Conservation (phyloP, 208 protist genomes). For the Leptomonas seymouri region DNA sequence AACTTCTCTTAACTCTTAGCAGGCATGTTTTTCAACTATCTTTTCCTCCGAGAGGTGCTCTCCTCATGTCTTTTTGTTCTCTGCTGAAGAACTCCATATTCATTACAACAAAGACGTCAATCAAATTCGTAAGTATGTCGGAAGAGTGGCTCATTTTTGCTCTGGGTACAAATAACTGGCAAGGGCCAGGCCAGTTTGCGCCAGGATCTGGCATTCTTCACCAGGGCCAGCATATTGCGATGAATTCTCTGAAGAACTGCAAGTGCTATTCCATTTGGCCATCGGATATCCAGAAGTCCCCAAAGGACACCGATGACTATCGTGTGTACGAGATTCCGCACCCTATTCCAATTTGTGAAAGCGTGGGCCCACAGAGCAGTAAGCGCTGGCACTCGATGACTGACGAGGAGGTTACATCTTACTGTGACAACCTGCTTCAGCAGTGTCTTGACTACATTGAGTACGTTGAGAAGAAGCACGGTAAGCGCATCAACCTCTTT, state of each 20-base stretch:
- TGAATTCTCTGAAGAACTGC: conserved; percentile 53
- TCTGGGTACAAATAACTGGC: conserved; percentile 84
- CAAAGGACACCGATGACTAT: conserved; percentile 62
- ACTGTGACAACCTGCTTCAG: conserved; percentile 53
- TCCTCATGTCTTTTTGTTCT: conserved; percentile 14
- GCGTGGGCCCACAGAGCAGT: conserved; percentile 72
- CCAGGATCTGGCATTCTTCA: conserved; percentile 83
- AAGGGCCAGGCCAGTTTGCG: conserved; percentile 67
- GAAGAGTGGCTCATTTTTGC: conserved; percentile 73
- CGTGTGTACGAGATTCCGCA: conserved; percentile 76
- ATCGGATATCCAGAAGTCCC: conserved; percentile 66
- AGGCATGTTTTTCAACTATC: background rate
- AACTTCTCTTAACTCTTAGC: no score
- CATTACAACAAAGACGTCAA: conserved; percentile 14
- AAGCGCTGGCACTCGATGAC: conserved; percentile 80
- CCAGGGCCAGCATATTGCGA: conserved; percentile 67
- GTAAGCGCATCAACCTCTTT: conserved; percentile 59
- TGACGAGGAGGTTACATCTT: conserved; percentile 57
- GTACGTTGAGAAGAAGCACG: conserved; percentile 71
- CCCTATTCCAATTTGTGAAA: conserved; percentile 81
- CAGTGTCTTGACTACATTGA: conserved; percentile 65
- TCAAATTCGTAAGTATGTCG: conserved; percentile 36
- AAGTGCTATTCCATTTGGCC: conserved; percentile 81
- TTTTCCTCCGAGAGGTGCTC: background rate
- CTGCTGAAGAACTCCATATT: background rate